Evolutionary conservation across 2,329 filamentous ascomycete genomes (phyloP).

Genomic region (Cladosporium sp.): DNA sequence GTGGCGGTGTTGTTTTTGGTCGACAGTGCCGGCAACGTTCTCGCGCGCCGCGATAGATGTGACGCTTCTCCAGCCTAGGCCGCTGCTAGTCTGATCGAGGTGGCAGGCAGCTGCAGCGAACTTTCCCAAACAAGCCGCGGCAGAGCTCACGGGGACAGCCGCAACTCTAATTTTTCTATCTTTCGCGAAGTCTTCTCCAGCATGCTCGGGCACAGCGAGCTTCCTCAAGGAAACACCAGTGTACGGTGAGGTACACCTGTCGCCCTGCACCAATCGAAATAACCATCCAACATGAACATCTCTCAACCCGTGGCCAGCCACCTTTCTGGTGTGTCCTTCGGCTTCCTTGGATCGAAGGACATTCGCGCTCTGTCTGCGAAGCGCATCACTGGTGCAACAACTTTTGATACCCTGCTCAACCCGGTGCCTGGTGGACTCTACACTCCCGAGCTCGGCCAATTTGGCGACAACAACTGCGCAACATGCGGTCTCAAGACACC

Average conservation of each 20-base stretch:
- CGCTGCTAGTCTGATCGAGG: neutral
- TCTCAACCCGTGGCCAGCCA: slow-evolving; percentile 75
- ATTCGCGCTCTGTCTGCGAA: slow-evolving; percentile 88
- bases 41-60: neutral
- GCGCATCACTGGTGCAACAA: slow-evolving; percentile 85
- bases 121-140: neutral
- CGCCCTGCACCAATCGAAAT: neutral
- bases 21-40: neutral
- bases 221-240: slow-evolving; percentile 3
- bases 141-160: neutral
- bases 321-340: slow-evolving; percentile 85
- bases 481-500: slow-evolving; percentile 81
- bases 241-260: slow-evolving; percentile 11
- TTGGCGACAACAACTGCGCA: slow-evolving; percentile 78
- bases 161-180: slow-evolving; percentile 1
- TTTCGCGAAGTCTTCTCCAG: neutral
- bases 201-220: neutral
- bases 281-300: slow-evolving; percentile 36
- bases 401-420: slow-evolving; percentile 89
- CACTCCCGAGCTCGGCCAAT: slow-evolving; percentile 85
- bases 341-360: slow-evolving; percentile 74
- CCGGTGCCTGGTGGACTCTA: slow-evolving; percentile 89
- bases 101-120: neutral
- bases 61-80: neutral
- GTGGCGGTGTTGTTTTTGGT: neutral